Conservation (phyloP, 768 basidiomycete species). For the Rhodotorula babjevae region DNA sequence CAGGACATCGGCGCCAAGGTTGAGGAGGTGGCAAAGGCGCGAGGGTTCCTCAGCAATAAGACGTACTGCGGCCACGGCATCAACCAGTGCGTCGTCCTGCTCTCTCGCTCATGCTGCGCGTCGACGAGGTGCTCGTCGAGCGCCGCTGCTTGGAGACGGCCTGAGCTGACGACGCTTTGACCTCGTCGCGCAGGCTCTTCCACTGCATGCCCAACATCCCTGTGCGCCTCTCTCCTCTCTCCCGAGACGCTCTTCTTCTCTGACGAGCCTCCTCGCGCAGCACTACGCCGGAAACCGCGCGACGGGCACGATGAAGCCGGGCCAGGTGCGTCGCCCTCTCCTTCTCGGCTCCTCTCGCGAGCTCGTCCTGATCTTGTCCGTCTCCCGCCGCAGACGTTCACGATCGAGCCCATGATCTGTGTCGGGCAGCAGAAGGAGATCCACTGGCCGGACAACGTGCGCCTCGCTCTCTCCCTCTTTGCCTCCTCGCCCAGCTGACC, state of each 20-base stretch:
- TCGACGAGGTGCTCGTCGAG: neutral
- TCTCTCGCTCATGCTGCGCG: too few relatives aligned
- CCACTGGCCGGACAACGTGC: slow-evolving; percentile 43
- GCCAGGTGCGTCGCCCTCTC: neutral
- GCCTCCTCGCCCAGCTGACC: neutral
- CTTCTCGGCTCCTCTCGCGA: neutral
- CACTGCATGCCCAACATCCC: slow-evolving; percentile 40
- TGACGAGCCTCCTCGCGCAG: neutral
- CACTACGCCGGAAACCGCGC: slow-evolving; percentile 42
- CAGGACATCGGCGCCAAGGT: slow-evolving; percentile 82
- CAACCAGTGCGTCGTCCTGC: slow-evolving; percentile 30
- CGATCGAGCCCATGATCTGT: slow-evolving; percentile 45
- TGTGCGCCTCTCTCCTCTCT: neutral
- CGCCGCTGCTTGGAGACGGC: too few relatives aligned
- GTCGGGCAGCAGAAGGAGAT: slow-evolving; percentile 31
- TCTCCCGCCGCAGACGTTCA: slow-evolving; percentile 32
- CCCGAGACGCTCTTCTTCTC: neutral
- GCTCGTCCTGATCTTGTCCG: neutral
- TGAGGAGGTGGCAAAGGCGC: slow-evolving; percentile 76
- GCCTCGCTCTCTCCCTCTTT: neutral
- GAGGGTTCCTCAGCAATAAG: slow-evolving; percentile 83
- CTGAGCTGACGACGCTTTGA: too few relatives aligned
- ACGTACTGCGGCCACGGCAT: slow-evolving; percentile 49
- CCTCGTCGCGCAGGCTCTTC: slow-evolving; percentile 23
- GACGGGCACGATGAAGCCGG: slow-evolving; percentile 30